These are phyloP conservation scores for Corynespora cassiicola DNA, from an alignment of 2,329 filamentous ascomycete species.

Conservation along the genomic window DNA sequence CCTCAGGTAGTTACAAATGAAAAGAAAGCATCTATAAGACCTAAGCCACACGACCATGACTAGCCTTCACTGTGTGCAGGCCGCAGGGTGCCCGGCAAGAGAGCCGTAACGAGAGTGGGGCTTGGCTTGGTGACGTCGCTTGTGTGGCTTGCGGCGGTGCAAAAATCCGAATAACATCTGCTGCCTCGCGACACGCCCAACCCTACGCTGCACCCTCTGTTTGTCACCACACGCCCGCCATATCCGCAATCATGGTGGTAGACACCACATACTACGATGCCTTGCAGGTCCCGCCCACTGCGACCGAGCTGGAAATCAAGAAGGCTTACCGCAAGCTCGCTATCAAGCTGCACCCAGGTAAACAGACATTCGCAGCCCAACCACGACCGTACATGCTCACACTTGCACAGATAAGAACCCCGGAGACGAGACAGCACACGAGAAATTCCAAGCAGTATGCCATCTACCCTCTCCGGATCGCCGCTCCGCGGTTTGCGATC, in stretches of 20 bases:
- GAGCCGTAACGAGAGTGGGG: slow-evolving; percentile 2
- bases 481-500: slow-evolving; percentile 5
- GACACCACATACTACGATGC: slow-evolving; percentile 90
- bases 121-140: slow-evolving; percentile 24
- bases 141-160: slow-evolving; percentile 19
- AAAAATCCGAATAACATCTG: slow-evolving; percentile 11
- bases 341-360: slow-evolving; percentile 89
- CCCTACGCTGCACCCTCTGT: neutral
- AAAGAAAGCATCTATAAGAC: slow-evolving; percentile 8
- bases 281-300: slow-evolving; percentile 82
- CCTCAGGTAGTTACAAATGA: slow-evolving; percentile 32
- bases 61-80: no score
- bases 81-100: neutral
- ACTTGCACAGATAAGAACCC: slow-evolving; percentile 85
- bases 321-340: slow-evolving; percentile 93
- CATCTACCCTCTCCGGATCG: slow-evolving; percentile 1
- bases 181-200: slow-evolving; percentile 12
- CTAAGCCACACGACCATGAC: no score
- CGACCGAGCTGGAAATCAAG: slow-evolving; percentile 92
- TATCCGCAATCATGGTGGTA: slow-evolving; percentile 70
- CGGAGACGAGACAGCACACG: slow-evolving; percentile 90
- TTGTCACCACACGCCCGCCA: slow-evolving; percentile 4
- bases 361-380: slow-evolving; percentile 37
- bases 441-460: slow-evolving; percentile 86
- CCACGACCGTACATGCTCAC: slow-evolving; percentile 10